Percentiles rank a stretch among this genome's conserved stretches.
Evolutionary conservation across 2,329 filamentous ascomycete genomes (phyloP).

Genomic region (Aureobasidium sp.): DNA sequence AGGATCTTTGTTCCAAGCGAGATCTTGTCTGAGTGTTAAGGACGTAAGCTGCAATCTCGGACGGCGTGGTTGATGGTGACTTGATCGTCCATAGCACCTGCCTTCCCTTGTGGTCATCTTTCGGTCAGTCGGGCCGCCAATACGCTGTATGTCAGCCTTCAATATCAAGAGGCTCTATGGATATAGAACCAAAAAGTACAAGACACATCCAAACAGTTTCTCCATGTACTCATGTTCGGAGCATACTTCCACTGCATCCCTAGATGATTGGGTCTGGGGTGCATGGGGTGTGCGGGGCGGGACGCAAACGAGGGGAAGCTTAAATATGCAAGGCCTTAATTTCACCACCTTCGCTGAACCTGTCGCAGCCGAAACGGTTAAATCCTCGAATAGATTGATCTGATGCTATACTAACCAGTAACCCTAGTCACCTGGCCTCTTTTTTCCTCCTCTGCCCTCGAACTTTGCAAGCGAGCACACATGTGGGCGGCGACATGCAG

Average conservation of each 20-base stretch:
- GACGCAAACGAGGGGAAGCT: constrained; percentile 9
- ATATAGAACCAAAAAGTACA: background rate
- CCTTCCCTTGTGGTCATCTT: background rate
- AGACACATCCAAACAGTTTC: background rate
- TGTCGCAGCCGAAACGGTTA: background rate
- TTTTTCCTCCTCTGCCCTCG: background rate
- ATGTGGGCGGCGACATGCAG: background rate
- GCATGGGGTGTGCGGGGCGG: background rate
- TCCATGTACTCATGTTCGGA: background rate
- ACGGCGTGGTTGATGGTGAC: background rate
- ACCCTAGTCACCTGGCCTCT: background rate
- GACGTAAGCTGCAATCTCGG: background rate
- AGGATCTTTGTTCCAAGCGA: background rate
- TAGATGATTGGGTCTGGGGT: background rate
- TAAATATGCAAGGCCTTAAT: constrained; percentile 7
- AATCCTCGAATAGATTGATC: constrained; percentile 9
- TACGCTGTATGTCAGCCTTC: background rate
- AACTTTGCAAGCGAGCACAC: constrained; percentile 6
- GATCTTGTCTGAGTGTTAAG: background rate
- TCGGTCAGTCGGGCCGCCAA: background rate
- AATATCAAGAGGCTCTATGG: background rate
- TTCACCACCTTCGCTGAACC: background rate
- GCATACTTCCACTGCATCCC: background rate
- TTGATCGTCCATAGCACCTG: background rate
- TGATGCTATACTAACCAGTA: background rate